A percentile compares a stretch with the other conserved stretches of the same genome.
Conservation (phyloP, 2,329 filamentous ascomycete species). For the Fusarium siculi region DNA sequence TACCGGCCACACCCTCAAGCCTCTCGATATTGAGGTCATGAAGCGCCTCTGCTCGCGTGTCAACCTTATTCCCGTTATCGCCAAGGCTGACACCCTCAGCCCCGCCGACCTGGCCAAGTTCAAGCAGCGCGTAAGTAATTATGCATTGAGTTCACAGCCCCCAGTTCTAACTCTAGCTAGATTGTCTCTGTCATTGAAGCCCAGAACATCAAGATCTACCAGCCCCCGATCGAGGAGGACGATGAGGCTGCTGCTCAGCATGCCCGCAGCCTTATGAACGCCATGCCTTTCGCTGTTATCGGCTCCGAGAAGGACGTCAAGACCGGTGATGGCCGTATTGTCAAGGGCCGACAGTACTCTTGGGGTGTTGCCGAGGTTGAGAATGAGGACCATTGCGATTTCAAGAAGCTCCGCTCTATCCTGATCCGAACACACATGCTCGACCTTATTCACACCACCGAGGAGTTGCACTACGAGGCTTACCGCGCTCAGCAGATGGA, state of each 20-base stretch:
- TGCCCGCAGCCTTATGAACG: constrained; percentile 91
- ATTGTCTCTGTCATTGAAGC: constrained; percentile 96
- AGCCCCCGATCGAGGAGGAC: constrained; percentile 96
- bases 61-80: constrained; percentile 97
- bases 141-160: not conserved
- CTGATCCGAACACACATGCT: constrained; percentile 99
- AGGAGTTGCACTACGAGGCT: constrained; percentile 98
- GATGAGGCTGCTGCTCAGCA: constrained; percentile 96
- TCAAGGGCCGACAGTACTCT: constrained; percentile 98
- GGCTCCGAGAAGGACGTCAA: constrained; percentile 99
- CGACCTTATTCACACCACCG: constrained; percentile 98
- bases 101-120: constrained; percentile 90
- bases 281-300: constrained; percentile 99
- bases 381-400: constrained; percentile 99
- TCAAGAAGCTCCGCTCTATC: constrained; percentile 99
- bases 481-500: constrained; percentile 99
- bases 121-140: constrained; percentile 83
- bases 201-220: constrained; percentile 99
- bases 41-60: constrained; percentile 98
- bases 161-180: constrained; percentile 57
- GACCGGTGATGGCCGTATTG: constrained; percentile 92
- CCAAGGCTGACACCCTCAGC: constrained; percentile 98
- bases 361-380: constrained; percentile 99
- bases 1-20: constrained; percentile 98
- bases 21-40: constrained; percentile 99